A percentile compares a stretch with the other conserved stretches of the same genome.
Conservation (phyloP, 148 eudicot genomes). For the Fagopyrum esculentum region DNA sequence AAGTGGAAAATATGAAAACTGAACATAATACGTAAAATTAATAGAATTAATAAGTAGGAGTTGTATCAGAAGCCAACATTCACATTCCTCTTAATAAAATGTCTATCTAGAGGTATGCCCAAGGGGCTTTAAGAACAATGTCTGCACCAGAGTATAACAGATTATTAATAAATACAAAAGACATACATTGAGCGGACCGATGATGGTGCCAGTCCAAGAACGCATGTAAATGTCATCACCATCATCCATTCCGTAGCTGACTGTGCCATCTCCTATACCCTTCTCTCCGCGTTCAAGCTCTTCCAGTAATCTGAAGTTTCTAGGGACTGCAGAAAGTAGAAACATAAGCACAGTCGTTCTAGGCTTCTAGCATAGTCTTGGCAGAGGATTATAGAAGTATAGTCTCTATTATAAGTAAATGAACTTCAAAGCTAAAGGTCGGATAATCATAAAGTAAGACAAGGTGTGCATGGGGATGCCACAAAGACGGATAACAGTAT, state of each 20-base stretch:
- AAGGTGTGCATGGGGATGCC: background rate
- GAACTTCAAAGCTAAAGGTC: background rate
- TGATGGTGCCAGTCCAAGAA: conserved; percentile 61
- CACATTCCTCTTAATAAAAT: background rate
- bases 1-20: too few relatives aligned
- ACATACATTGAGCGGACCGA: conserved; percentile 48
- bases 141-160: background rate
- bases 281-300: conserved; percentile 60
- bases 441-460: background rate
- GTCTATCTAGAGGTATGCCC: background rate
- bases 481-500: background rate
- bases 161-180: conserved; percentile 9
- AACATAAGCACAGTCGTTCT: background rate
- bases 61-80: too few relatives aligned
- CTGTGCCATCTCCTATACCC: conserved; percentile 59
- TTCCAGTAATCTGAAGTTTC: conserved; percentile 48
- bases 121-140: background rate
- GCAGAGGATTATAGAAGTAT: background rate
- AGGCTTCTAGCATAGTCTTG: background rate
- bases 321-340: conserved; percentile 25
- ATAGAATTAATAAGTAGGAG: too few relatives aligned
- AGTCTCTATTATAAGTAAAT: background rate
- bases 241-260: conserved; percentile 64
- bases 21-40: too few relatives aligned
- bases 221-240: conserved; percentile 59